A percentile compares a stretch with the other conserved stretches of the same genome.
These are phyloP conservation scores for Leonotis leonurus DNA, from an alignment of 257 asterid genomes.

Conservation along the genomic window DNA sequence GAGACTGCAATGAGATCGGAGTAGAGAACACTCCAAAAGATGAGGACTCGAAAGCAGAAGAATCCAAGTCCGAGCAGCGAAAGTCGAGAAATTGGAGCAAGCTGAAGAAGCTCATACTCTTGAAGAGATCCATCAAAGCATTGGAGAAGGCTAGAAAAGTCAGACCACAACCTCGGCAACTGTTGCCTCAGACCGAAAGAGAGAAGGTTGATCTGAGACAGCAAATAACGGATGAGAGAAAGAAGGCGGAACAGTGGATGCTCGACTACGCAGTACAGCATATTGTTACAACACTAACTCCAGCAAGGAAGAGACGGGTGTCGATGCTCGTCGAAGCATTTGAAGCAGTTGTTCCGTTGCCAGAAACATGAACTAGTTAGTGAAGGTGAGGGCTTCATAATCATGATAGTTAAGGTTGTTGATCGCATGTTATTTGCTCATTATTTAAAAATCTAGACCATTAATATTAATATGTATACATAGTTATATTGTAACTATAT, in stretches of 20 bases:
- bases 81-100: conserved; percentile 74
- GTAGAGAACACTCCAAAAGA: neutral
- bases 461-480: no score
- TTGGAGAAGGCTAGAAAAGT: conserved; percentile 55
- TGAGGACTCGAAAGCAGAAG: neutral
- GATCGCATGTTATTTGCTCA: neutral
- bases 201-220: conserved; percentile 56
- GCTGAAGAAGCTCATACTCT: conserved; percentile 58
- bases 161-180: conserved; percentile 17
- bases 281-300: conserved; percentile 62
- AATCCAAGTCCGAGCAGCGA: conserved; percentile 19
- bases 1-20: neutral
- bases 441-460: no score
- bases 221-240: conserved; percentile 69
- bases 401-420: neutral
- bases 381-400: conserved; percentile 16
- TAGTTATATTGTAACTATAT: no score
- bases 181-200: conserved; percentile 23
- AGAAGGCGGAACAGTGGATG: conserved; percentile 95
- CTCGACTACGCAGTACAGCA: conserved; percentile 83
- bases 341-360: conserved; percentile 93
- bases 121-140: conserved; percentile 70
- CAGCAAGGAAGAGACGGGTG: conserved; percentile 71
- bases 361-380: conserved; percentile 35
- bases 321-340: conserved; percentile 96